Evolutionary conservation across 805 yeast genomes (phyloP).

Genomic region (Suhomyces emberorum): DNA sequence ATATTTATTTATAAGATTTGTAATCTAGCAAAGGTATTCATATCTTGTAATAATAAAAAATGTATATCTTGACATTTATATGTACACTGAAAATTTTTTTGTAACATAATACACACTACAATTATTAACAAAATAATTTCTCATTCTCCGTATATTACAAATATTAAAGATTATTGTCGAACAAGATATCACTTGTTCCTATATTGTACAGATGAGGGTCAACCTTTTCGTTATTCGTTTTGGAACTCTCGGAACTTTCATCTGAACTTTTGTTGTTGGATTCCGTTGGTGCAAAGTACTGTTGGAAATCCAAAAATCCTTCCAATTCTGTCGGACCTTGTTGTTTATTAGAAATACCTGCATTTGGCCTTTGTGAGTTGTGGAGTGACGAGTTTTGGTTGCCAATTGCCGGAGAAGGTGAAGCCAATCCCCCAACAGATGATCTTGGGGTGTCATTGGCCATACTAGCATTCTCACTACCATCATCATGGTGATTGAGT

Average conservation of each 20-base stretch:
- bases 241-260: constrained; percentile 9
- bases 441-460: neutral
- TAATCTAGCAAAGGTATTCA: too few species aligned
- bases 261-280: constrained; percentile 1
- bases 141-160: neutral
- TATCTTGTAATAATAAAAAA: too few species aligned
- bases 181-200: constrained; percentile 16
- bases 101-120: too few species aligned
- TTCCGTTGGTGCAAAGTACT: constrained; percentile 13
- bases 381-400: neutral
- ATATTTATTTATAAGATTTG: too few species aligned
- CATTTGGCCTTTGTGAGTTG: neutral
- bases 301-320: constrained; percentile 13
- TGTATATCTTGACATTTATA: too few species aligned
- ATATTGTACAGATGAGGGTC: constrained; percentile 16
- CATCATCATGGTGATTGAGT: neutral
- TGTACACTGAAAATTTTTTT: too few species aligned
- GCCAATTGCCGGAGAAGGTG: neutral
- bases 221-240: constrained; percentile 5
- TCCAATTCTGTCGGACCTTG: constrained; percentile 6
- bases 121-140: too few species aligned
- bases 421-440: neutral
- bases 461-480: neutral
- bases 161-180: constrained; percentile 9
- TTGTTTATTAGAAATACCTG: neutral